Base-by-base conservation (phyloP, 2,329 filamentous ascomycete species). In the Talaromyces sp. region DNA sequence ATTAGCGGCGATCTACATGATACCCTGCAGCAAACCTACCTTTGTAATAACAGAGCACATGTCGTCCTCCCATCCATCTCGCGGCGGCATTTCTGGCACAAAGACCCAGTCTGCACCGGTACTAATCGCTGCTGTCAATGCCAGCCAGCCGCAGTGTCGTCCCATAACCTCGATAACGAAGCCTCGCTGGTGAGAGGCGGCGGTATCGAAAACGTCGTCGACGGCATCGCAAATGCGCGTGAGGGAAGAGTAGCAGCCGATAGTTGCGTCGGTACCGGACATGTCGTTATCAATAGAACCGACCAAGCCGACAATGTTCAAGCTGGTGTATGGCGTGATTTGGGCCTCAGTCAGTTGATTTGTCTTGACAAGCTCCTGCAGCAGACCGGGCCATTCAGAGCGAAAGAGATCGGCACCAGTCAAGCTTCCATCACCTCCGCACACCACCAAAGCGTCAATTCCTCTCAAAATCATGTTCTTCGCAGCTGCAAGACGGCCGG, bases 91-190 rank as follows among this genome's bases (percentile, higher is more conserved):
- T 78, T 99, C 95, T 0, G 95, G 95, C 66, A 97, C 93, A 76
- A 99, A 98, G 69, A 98, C 86, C 77, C 96, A 99, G 76, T 99
- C 95, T 17, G 95, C 93, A 56, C 93, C 95, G 0, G 92, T 96
- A 62, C 91, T 93, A 63, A 99, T 93, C 70, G 93, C 93, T 15
- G 93, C 90, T 89, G 98, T 97, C 64, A 99, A 84, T 47, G 95
- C 95, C 64, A 99, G 82, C 95, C 95, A 99, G 65, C 95, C 95
- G 75, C 95, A 99, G 78, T 99, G 93, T 63, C 95, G 85, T 56
- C 95, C 95, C 95, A 99, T 99, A 70, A 99, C 95, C 76, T 97
- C 95, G 65, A 99, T 90, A 61, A 99, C 93, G 76, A 99, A 99
- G 44, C 95, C 95, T 69, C 95, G 85, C 66, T 96, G 96, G 77